Base-by-base conservation (phyloP, 176 grass and related monocot species). In the Rhynchospora breviuscula region DNA sequence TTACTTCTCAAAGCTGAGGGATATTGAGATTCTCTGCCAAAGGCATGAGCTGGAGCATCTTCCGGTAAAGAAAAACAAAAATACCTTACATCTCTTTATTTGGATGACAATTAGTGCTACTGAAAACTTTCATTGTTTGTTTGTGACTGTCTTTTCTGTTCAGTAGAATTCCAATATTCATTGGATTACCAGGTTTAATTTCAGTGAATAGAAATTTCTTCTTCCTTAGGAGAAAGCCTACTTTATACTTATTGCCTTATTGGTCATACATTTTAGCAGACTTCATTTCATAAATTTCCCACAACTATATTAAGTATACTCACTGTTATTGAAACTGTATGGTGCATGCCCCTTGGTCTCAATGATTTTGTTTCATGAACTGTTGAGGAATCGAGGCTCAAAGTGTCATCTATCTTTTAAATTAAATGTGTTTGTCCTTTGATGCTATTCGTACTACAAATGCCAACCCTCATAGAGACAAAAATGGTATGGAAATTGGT, bases 21-120 rank as follows among this genome's bases (percentile, higher is more conserved):
- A 97, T 63, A 97, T 97, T 84, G 94, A 97, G 79, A 90, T 94
- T 82, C 53, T 92, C 17, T 97, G 84, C 49, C 91, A 97, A 85
- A 85, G 91, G 61, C 90, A 88, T 78, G 94, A 97, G 62, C 73
- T 97, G 57, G 94, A 90, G 85, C 94, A 97, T 89, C 84, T 97
- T 60, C 91, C 94, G 62, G 94, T 97, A 92, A 68, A 61, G 59
- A 29, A 51, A 44, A 56, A 45, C 54, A 61, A 65, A 29, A 51
- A 44, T 44, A 45, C 54, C 48, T 33, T 61, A 74, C 46, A 58
- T 47, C 53, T 59, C 29, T 51, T 44, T 56, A 22, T 45, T 84
- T 14, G 9, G 12, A 79, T 33, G n/a, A 65, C 14, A 53, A 7
- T 25, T 82, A 47, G 23, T 53, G 45, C 43, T 57, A 33, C 54